Evolutionary conservation across 345 rosid genomes (phyloP).

Genomic region (Excoecaria cochinchinensis): DNA sequence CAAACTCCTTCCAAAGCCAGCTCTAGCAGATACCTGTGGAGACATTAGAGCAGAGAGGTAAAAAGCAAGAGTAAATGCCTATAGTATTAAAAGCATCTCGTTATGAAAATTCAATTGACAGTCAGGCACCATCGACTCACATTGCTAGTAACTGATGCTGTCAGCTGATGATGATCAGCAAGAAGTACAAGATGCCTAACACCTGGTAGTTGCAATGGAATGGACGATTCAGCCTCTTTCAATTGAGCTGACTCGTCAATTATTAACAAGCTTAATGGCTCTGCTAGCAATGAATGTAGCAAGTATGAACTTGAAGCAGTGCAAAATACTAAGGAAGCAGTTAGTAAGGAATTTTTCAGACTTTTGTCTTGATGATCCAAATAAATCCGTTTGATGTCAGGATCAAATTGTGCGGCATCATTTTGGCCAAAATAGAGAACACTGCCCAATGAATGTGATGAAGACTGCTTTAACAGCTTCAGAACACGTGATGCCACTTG

Average conservation of each 20-base stretch:
- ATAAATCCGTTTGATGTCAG: constrained; percentile 18
- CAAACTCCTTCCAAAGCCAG: constrained; percentile 58
- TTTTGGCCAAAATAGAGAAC: constrained; percentile 28
- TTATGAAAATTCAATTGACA: background rate
- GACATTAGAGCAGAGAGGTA: too few species aligned
- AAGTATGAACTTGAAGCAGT: background rate
- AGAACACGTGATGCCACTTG: constrained; percentile 28
- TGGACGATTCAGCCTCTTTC: background rate
- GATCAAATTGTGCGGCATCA: constrained; percentile 12
- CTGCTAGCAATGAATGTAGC: background rate
- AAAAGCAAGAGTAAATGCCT: background rate
- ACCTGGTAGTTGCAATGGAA: constrained; percentile 3
- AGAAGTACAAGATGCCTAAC: background rate
- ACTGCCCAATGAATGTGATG: constrained; percentile 18
- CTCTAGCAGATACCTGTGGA: constrained; percentile 37
- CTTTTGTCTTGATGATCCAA: constrained; percentile 29
- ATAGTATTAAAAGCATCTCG: background rate
- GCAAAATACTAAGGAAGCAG: constrained; percentile 23
- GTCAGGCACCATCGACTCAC: background rate
- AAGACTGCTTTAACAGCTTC: constrained; percentile 16
- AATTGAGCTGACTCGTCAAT: constrained; percentile 4
- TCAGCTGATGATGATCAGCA: background rate
- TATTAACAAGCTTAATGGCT: background rate
- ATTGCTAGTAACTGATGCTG: background rate
- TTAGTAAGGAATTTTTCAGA: background rate